Evolutionary conservation across 2,329 filamentous ascomycete genomes (phyloP), one percentile per base, ranked within the genome.

Genomic region (Macrophomina phaseolina): DNA sequence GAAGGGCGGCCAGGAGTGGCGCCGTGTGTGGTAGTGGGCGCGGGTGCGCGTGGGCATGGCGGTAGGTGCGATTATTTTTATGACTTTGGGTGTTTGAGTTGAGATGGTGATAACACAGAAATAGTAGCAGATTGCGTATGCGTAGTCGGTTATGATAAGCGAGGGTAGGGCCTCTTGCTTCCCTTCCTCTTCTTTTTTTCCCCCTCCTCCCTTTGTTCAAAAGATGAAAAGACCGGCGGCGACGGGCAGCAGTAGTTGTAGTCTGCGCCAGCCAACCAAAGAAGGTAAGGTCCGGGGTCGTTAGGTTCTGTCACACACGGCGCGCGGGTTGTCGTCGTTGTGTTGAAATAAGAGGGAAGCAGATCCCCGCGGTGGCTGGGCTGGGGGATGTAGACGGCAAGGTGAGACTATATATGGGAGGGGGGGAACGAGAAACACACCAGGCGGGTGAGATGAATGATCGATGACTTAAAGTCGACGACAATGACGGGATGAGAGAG

Each of bases 1-100:
- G 46, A 66, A 52, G 14, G 64, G 64, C 23, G 64, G 64, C 64
- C 64, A 66, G 8, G 64, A 66, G 45, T 66, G 53, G 14, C 53
- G 53, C 11, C 64, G 45, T 18, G 18, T 45, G 55, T 66, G 64
- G 30, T 49, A 46, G 49, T 52, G 49, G 42, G 51, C 8, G 18
- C n/a, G 36, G n/a, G 18, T 36, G n/a, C 32, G 42, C 4, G 40
- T 14, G 23, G 52, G n/a, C 51, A 49, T 56, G 36, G 6, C 36
- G 36, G 36, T 38, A 12, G 11, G 36, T 38, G 36, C 7, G 11
- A 38, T 38, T 6, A 4, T 46, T 53, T 34, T 34, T 52, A 28
- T n/a, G 34, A 34, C 6, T 18, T 40, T 53, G 36, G 23, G 9
- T 52, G 14, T 64, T 46, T 23, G 28, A 30, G 3, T 48, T 34